Evolutionary conservation across 768 basidiomycete species (phyloP), one percentile per base, ranked within the genome.

Genomic region (Naganishia vishniacii): DNA sequence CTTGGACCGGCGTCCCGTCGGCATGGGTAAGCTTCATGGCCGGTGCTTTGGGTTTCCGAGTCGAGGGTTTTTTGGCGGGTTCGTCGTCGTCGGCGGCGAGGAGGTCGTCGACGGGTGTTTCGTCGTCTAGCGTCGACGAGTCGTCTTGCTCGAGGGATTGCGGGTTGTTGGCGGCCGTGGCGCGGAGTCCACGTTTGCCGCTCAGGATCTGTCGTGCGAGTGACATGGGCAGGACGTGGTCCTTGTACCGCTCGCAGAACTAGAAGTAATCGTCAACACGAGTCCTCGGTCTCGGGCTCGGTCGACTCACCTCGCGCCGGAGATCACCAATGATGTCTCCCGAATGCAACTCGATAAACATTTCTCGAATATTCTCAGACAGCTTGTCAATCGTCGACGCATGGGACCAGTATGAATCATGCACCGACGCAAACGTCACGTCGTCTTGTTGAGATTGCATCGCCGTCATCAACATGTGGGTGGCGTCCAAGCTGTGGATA

Each of bases 371-470:
- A 70, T 88, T 82, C 48, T 80, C 81, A 0, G 90, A 88, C 91
- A 98, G 94, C 58, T 84, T 79, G 77, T 95, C 89, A 60, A 97
- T 87, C 68, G 82, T 83, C 47, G 80, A 83, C 0, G 95, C 88
- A 73, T 99, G 95, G 3, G 94, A 97, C 95, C 95, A 99, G 79
- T 97, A 99, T 0, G 95, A 98, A 74, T 99, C 95, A 73, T 99
- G 95, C 12, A 99, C 95, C 0, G 91, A 89, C 0, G 94, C 93
- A 75, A 97, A 98, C 0, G 86, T 86, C 68, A 99, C 72, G 40
- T 81, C 82, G 71, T 83, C 83, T 13, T 85, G 83, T 67, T 83
- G 80, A 76, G 92, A 95, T 69, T 91, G 87, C 48, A 94, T 81
- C 11, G 94, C 92, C 1, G 93, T 95, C 70, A 97, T 79, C 84